Evolutionary conservation across 768 basidiomycete species (phyloP).

Genomic region (Terana coerulea): DNA sequence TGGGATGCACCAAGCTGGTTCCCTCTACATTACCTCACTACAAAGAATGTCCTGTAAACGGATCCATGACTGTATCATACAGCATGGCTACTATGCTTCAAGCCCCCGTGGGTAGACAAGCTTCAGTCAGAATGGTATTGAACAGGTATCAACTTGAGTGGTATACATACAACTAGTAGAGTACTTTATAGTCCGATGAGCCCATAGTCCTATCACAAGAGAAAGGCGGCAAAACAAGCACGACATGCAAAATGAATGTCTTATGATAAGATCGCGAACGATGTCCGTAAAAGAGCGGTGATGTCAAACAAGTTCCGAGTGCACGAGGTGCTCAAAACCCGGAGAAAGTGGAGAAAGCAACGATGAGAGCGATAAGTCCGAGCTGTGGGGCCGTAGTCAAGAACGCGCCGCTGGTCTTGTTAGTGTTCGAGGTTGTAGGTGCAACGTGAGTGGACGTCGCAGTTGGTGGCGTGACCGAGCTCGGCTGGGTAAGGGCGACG

Average conservation of each 20-base stretch:
- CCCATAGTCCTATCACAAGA: not conserved
- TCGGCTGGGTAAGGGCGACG: slow-evolving; percentile 7
- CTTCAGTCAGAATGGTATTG: too few species aligned
- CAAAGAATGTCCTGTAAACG: not conserved
- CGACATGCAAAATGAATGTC: not conserved
- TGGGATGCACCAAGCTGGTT: slow-evolving; percentile 1
- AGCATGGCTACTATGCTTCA: not conserved
- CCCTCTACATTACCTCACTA: slow-evolving; percentile 5
- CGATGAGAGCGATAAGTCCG: too few species aligned
- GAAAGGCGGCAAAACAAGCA: not conserved
- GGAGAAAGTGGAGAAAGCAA: too few species aligned
- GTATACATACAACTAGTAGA: not conserved
- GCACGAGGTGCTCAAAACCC: too few species aligned
- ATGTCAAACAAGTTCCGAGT: too few species aligned
- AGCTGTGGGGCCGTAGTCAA: too few species aligned
- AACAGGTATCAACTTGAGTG: too few species aligned
- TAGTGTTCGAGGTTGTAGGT: not conserved
- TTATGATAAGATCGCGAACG: not conserved
- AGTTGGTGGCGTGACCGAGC: slow-evolving; percentile 7
- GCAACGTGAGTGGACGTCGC: slow-evolving; percentile 1
- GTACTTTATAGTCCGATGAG: not conserved
- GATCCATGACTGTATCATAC: not conserved
- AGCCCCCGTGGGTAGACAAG: too few species aligned
- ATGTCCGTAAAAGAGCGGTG: not conserved
- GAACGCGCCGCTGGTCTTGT: not conserved